These are phyloP conservation scores for Cadophora sp. DNA, from an alignment of 2,329 filamentous ascomycete genomes.

Conservation along the genomic window DNA sequence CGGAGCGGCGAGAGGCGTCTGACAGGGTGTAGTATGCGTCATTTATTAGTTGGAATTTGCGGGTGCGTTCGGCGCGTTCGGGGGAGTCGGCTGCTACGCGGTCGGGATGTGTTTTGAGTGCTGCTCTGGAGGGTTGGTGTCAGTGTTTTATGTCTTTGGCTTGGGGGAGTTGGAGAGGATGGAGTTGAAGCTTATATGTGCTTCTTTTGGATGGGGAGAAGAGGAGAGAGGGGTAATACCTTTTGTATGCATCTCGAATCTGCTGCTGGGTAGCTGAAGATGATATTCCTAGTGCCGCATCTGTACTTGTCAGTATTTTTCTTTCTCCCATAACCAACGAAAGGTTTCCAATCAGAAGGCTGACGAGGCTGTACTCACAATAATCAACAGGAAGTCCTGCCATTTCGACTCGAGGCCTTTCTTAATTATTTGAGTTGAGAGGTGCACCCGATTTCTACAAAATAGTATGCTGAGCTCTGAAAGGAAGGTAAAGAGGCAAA, in stretches of 20 bases:
- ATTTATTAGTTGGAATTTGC: constrained; percentile 89
- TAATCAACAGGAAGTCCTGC: constrained; percentile 40
- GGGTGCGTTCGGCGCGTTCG: constrained; percentile 81
- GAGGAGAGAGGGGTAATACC: constrained; percentile 52
- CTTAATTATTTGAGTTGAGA: background rate
- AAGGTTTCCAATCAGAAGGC: constrained; percentile 17
- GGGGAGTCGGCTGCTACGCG: constrained; percentile 84
- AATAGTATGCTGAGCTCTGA: background rate
- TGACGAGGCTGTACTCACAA: constrained; percentile 46
- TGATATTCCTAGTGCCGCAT: constrained; percentile 75
- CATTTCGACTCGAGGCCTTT: constrained; percentile 13
- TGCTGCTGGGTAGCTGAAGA: constrained; percentile 80
- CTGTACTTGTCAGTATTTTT: constrained; percentile 50
- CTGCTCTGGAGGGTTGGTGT: constrained; percentile 62
- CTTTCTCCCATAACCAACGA: background rate
- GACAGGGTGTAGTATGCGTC: constrained; percentile 94
- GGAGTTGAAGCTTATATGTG: background rate
- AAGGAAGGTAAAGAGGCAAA: constrained; percentile 2
- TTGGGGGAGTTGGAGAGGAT: background rate
- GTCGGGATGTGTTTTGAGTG: constrained; percentile 92
- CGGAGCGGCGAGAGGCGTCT: constrained; percentile 75
- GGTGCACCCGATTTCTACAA: too few relatives aligned
- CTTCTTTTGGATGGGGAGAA: too few relatives aligned
- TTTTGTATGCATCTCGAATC: constrained; percentile 94
- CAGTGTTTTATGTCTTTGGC: constrained; percentile 7